Percentiles rank a stretch among this genome's conserved stretches.
phyloP scores from a whole-genome alignment of 768 basidiomycete species.

The Rhizopogon sp. region DNA sequence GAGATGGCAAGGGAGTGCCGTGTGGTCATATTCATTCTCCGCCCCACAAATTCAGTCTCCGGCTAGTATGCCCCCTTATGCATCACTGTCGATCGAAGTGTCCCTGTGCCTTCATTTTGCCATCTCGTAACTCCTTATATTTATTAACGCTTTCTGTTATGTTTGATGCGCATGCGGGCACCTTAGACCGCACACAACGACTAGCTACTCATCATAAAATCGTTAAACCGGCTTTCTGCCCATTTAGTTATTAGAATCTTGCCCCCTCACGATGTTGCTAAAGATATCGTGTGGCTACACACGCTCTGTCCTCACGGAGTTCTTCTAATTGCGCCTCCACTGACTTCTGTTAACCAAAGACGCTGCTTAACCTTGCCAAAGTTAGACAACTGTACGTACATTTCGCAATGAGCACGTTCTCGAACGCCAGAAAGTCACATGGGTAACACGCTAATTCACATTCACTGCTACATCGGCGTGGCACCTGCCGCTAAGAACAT shows the following conservation, averaged over 20 bases:
- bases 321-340: not conserved
- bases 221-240: not conserved
- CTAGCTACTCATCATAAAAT: too few relatives aligned
- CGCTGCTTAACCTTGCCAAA: not conserved
- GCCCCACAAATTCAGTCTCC: not conserved
- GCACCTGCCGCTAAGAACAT: not conserved
- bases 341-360: not conserved
- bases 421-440: not conserved
- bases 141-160: too few relatives aligned
- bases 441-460: not conserved
- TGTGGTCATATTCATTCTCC: conserved; percentile 15
- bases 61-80: not conserved
- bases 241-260: not conserved
- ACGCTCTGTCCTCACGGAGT: not conserved
- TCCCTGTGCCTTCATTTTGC: too few relatives aligned
- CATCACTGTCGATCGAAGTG: too few relatives aligned
- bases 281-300: not conserved
- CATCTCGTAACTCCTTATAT: too few relatives aligned
- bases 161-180: too few relatives aligned
- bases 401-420: not conserved
- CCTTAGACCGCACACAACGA: too few relatives aligned
- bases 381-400: not conserved
- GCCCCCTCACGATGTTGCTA: not conserved
- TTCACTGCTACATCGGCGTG: too few relatives aligned
- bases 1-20: conserved; percentile 21